These are phyloP conservation scores for Beauveria bassiana DNA, from an alignment of 2,329 filamentous ascomycete genomes.

Conservation along the genomic window DNA sequence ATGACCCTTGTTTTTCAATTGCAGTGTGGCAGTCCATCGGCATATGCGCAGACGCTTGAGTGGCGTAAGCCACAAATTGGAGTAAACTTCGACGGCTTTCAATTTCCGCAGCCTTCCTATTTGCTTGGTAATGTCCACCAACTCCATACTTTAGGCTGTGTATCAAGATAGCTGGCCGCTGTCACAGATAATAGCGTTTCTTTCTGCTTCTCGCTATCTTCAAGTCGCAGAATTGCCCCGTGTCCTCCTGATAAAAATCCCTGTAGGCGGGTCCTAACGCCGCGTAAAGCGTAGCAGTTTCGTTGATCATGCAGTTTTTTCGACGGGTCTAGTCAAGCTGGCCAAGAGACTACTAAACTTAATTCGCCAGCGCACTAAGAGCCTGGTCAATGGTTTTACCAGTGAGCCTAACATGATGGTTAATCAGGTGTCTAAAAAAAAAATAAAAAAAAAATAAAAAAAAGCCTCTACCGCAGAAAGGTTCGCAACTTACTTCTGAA, in stretches of 20 bases:
- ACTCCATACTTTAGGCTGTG: not conserved
- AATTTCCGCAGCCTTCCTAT: not conserved
- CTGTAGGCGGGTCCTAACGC: not conserved
- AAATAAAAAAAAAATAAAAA: not conserved
- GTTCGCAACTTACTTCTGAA: slow-evolving; percentile 19
- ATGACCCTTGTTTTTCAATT: not conserved
- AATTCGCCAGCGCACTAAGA: slow-evolving; percentile 11
- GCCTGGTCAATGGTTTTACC: slow-evolving; percentile 14
- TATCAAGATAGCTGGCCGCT: not conserved
- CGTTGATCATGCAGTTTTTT: not conserved
- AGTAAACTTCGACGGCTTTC: not conserved
- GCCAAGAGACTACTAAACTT: slow-evolving; percentile 10
- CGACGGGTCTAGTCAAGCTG: not conserved
- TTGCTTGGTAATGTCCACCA: not conserved
- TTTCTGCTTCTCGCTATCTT: not conserved
- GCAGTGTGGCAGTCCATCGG: not conserved
- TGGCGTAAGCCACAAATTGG: not conserved
- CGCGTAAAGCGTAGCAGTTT: not conserved
- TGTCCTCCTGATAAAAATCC: not conserved
- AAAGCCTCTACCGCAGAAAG: too few relatives aligned
- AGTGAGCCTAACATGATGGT: slow-evolving; percentile 8
- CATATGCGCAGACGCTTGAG: not conserved
- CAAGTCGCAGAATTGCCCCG: not conserved
- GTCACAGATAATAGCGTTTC: not conserved
- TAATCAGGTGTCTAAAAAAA: not conserved